phyloP scores from a whole-genome alignment of 441 rosid genomes.

The Populus hybrid region DNA sequence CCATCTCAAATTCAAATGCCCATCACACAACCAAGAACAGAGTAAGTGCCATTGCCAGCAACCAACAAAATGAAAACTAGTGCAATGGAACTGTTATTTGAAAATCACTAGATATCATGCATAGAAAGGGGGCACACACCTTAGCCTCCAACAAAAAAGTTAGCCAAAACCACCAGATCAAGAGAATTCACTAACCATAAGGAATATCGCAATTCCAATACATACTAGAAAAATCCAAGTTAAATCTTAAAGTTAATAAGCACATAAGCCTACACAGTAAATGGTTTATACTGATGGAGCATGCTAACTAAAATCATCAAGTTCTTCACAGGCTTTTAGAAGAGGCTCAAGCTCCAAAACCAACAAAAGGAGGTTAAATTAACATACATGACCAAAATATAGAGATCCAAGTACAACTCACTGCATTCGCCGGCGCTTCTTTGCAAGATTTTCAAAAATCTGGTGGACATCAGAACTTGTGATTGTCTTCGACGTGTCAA shows the following conservation, averaged over 20 bases:
- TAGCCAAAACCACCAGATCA: neutral
- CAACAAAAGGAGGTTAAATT: conserved; percentile 8
- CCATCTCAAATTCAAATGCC: neutral
- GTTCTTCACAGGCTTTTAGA: neutral
- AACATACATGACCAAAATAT: neutral
- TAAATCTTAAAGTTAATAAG: neutral
- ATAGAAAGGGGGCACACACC: neutral
- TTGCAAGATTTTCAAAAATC: conserved; percentile 84
- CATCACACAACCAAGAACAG: neutral
- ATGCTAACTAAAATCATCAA: neutral
- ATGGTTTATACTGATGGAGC: neutral
- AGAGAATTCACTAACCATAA: neutral
- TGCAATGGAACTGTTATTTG: neutral
- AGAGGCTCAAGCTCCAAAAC: conserved; percentile 11
- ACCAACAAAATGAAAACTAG: neutral
- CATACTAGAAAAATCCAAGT: neutral
- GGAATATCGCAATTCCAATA: neutral
- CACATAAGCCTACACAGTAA: neutral
- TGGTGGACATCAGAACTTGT: conserved; percentile 75
- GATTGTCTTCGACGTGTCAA: conserved; percentile 75
- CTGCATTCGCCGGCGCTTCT: conserved; percentile 67
- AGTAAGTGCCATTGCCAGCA: neutral
- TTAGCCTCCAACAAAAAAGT: neutral
- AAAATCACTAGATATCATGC: neutral
- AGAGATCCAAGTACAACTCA: conserved; percentile 18